These are phyloP conservation scores for Zoysia japonica DNA, from an alignment of 176 grass and related monocot genomes.

Conservation along the genomic window DNA sequence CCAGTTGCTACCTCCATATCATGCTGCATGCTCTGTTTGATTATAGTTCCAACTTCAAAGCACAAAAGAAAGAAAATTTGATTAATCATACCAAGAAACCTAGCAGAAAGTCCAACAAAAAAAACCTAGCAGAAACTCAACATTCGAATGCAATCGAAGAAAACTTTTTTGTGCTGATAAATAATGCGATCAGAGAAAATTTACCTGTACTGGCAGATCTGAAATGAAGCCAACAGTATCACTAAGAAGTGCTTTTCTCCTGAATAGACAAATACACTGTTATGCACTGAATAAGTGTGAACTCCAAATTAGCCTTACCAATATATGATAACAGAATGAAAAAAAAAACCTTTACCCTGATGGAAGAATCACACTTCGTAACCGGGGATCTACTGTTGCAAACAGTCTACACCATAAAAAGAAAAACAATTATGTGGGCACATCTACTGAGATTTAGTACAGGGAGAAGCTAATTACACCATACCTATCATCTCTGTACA, in stretches of 20 bases:
- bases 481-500: conserved; percentile 93
- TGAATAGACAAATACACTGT: conserved; percentile 45
- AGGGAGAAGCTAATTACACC: conserved; percentile 20
- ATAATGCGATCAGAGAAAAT: conserved; percentile 28
- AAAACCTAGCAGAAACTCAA: conserved; percentile 13
- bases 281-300: conserved; percentile 16
- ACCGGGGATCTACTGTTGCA: conserved; percentile 93
- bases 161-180: neutral
- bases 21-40: neutral
- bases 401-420: conserved; percentile 64
- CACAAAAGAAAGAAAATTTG: neutral
- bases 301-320: conserved; percentile 14
- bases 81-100: conserved; percentile 18
- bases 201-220: conserved; percentile 95
- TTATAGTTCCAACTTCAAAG: neutral
- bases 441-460: conserved; percentile 14
- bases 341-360: conserved; percentile 66
- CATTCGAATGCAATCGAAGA: conserved; percentile 13
- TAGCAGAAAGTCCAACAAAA: conserved; percentile 18
- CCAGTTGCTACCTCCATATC: conserved; percentile 19
- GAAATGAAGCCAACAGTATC: conserved; percentile 98
- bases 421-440: conserved; percentile 26
- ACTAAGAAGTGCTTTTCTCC: conserved; percentile 83
- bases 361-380: conserved; percentile 93
- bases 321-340: conserved; percentile 35